These are phyloP conservation scores for Curvularia sp. DNA, from an alignment of 2,329 filamentous ascomycete genomes.

Conservation along the genomic window DNA sequence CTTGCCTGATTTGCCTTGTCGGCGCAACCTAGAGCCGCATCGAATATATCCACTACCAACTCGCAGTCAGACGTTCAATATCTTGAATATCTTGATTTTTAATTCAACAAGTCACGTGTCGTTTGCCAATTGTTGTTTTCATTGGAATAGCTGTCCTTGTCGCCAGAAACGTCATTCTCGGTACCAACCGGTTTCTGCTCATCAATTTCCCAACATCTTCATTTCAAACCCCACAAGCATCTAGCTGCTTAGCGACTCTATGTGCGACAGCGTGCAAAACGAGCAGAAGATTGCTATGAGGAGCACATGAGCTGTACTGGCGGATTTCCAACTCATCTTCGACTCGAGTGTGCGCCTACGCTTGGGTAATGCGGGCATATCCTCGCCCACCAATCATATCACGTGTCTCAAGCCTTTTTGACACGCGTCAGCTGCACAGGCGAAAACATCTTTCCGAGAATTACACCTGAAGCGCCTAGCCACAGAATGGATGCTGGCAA, in stretches of 20 bases:
- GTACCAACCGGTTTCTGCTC: background rate
- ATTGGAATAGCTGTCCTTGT: background rate
- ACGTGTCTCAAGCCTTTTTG: background rate
- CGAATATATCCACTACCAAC: too few relatives aligned
- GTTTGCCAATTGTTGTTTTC: too few relatives aligned
- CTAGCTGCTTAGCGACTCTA: background rate
- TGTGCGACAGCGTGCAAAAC: background rate
- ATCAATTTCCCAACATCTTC: background rate
- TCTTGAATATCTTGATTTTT: too few relatives aligned
- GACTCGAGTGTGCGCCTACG: background rate
- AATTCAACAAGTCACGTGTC: too few relatives aligned
- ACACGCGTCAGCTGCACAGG: background rate
- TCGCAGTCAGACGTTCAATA: too few relatives aligned
- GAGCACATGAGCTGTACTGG: background rate
- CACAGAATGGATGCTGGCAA: constrained; percentile 29
- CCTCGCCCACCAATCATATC: background rate
- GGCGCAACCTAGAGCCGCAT: background rate
- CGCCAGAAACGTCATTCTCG: background rate
- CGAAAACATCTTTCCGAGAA: constrained; percentile 1
- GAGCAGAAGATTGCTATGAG: too few relatives aligned
- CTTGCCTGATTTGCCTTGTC: background rate
- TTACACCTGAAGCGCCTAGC: constrained; percentile 3
- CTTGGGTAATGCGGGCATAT: constrained; percentile 2
- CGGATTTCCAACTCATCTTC: background rate
- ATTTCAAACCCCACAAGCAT: background rate